phyloP scores from a whole-genome alignment of 169 alveolate species.

The Theileria equi region DNA sequence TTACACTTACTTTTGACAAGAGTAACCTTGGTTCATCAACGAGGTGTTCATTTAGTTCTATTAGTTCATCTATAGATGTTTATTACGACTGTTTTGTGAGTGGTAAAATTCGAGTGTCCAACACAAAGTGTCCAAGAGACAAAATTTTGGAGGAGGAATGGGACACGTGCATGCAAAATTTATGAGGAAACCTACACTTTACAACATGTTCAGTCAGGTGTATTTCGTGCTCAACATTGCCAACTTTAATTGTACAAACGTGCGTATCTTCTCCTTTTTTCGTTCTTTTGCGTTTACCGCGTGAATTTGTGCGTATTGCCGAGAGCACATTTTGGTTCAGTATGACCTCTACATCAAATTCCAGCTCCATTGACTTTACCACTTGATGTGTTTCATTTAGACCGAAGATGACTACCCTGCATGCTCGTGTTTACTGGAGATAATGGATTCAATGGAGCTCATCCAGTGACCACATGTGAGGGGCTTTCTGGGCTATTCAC shows the following conservation, averaged over 20 bases:
- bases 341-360: conserved; percentile 5
- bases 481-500: too few relatives aligned
- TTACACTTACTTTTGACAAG: background rate
- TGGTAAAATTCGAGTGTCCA: too few relatives aligned
- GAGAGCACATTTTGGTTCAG: conserved; percentile 11
- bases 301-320: conserved; percentile 19
- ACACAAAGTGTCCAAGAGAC: too few relatives aligned
- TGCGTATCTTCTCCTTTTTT: background rate
- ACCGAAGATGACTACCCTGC: conserved; percentile 46
- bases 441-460: too few relatives aligned
- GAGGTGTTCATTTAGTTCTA: conserved; percentile 12
- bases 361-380: conserved; percentile 6
- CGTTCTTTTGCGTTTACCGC: conserved; percentile 28
- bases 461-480: too few relatives aligned
- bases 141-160: too few relatives aligned
- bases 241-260: conserved; percentile 17
- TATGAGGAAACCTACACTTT: conserved; percentile 12
- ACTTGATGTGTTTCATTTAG: conserved; percentile 28
- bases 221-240: background rate
- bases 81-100: too few relatives aligned
- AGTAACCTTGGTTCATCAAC: conserved; percentile 5
- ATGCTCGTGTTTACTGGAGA: background rate
- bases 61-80: conserved; percentile 5
- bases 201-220: background rate
- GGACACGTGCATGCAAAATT: too few relatives aligned